Evolutionary conservation across 139 green algal species (phyloP).

Genomic region (Parachlorella kessleri): DNA sequence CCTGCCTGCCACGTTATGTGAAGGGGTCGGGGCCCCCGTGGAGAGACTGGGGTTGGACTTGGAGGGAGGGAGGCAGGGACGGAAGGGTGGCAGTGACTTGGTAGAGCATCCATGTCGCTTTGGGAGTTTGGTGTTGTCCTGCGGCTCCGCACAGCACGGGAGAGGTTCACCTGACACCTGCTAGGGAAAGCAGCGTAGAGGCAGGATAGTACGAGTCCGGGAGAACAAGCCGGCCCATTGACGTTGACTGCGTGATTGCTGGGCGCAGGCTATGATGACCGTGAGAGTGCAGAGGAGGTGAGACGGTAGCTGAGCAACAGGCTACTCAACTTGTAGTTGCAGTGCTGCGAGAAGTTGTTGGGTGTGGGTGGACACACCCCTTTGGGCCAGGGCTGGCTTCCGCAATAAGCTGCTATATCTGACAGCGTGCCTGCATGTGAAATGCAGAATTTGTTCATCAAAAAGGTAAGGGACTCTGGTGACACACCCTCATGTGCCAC

Average conservation of each 20-base stretch:
- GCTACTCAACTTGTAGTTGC: no score
- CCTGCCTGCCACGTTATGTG: not conserved
- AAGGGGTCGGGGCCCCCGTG: no score
- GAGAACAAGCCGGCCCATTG: not conserved
- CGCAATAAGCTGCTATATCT: no score
- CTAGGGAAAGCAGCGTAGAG: no score
- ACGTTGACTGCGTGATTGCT: not conserved
- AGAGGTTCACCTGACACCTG: no score
- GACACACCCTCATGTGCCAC: not conserved
- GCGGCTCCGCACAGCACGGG: no score
- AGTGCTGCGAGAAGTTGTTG: not conserved
- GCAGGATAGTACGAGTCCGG: not conserved
- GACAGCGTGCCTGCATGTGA: not conserved
- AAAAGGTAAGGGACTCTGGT: constrained; percentile 13
- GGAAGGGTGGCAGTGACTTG: no score
- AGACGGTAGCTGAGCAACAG: not conserved
- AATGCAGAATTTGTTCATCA: constrained; percentile 25
- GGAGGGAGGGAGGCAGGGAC: no score
- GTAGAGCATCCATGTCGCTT: not conserved
- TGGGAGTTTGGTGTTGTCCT: no score
- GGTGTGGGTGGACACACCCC: not conserved
- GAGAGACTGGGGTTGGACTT: no score
- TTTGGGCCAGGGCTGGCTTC: not conserved
- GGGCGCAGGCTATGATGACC: constrained; percentile 36
- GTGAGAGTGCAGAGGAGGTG: constrained; percentile 38